Conservation (phyloP, 1,284 basidiomycete species). For the Rhodotorula sp. region DNA sequence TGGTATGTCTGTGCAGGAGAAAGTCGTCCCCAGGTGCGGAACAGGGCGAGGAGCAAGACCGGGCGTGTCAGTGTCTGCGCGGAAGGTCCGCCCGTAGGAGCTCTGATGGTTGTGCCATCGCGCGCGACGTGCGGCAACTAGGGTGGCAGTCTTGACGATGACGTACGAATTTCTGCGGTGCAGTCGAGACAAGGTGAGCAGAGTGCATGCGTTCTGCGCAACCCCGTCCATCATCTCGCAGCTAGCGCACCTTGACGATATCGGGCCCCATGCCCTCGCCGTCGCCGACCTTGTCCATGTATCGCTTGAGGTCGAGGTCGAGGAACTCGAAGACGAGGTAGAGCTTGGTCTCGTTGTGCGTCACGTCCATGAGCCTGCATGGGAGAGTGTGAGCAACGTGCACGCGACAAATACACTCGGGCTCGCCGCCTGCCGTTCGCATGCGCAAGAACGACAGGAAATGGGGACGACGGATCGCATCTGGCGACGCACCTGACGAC, state of each 20-base stretch:
- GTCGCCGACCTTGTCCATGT: slow-evolving; percentile 70
- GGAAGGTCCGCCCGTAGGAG: not conserved
- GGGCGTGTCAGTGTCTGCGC: slow-evolving; percentile 67
- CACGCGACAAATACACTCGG: no score
- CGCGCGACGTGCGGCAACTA: not conserved
- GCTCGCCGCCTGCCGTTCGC: not conserved
- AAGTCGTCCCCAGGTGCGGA: not conserved
- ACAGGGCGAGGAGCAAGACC: not conserved
- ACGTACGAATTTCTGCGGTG: slow-evolving; percentile 67
- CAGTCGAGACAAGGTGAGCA: not conserved
- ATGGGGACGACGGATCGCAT: not conserved
- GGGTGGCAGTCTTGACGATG: not conserved
- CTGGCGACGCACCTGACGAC: slow-evolving; percentile 68
- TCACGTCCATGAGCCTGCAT: slow-evolving; percentile 83
- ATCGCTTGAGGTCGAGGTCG: slow-evolving; percentile 90
- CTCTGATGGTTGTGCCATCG: not conserved
- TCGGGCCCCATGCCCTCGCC: slow-evolving; percentile 65
- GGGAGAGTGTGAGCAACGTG: not conserved
- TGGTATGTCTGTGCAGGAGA: slow-evolving; percentile 62
- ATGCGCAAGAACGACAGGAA: not conserved
- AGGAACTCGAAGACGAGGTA: slow-evolving; percentile 96
- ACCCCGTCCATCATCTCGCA: no score
- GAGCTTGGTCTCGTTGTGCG: slow-evolving; percentile 93
- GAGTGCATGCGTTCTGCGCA: not conserved
- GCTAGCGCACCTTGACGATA: slow-evolving; percentile 73